Percentiles rank a stretch among this genome's conserved stretches.
Conservation (phyloP, 768 basidiomycete genomes). For the Cystobasidium ongulense region DNA sequence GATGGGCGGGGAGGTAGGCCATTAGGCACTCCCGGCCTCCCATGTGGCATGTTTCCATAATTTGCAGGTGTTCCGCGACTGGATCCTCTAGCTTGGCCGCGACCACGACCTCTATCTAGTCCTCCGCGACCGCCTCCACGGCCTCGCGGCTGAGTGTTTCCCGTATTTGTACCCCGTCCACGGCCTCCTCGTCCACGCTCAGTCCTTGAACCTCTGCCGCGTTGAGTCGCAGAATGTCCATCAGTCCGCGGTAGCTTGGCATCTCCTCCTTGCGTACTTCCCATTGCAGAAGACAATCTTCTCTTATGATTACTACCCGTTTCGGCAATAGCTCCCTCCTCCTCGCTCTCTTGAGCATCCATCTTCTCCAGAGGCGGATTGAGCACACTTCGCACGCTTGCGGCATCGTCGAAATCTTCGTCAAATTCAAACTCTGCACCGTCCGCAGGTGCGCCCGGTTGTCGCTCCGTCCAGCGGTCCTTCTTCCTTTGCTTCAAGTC, state of each 20-base stretch:
- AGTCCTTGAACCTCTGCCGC: conserved; percentile 52
- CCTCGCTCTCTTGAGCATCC: neutral
- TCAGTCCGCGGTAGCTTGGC: neutral
- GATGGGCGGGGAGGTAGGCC: neutral
- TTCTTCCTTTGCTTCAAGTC: conserved; percentile 4
- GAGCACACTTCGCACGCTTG: neutral
- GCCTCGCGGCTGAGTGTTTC: neutral
- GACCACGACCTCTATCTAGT: neutral
- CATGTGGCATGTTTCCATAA: neutral
- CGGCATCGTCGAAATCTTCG: conserved; percentile 18
- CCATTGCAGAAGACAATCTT: neutral
- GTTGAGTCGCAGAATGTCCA: neutral
- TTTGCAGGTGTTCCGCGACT: neutral
- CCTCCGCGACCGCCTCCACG: neutral
- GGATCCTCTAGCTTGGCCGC: neutral
- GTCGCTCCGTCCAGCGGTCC: neutral
- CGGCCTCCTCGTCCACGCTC: conserved; percentile 47
- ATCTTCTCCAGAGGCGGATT: neutral
- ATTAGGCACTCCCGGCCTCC: neutral
- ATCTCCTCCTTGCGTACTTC: neutral
- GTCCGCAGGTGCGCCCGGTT: neutral
- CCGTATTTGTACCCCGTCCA: conserved; percentile 43
- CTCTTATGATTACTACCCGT: neutral
- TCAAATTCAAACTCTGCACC: conserved; percentile 21
- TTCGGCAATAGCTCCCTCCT: neutral